Percentiles rank a stretch among this genome's conserved stretches.
Conservation (phyloP, 345 rosid genomes). For the Hibiscus trionum region DNA sequence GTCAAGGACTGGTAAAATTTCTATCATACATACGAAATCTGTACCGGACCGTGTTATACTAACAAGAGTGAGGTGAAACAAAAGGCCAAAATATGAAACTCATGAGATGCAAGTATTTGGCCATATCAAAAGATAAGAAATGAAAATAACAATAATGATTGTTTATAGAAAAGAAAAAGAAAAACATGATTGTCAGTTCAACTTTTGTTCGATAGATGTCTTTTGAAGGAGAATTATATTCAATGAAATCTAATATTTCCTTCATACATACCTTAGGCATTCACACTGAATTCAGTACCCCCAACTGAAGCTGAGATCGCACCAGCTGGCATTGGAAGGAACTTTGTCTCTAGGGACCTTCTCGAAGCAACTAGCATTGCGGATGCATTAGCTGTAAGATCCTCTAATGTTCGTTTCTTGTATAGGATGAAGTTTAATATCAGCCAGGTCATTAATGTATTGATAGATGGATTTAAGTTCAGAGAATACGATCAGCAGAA, state of each 20-base stretch:
- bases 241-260: not conserved
- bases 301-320: conserved; percentile 39
- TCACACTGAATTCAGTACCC: conserved; percentile 51
- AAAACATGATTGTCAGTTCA: not conserved
- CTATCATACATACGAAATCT: not conserved
- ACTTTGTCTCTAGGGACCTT: conserved; percentile 49
- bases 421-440: not conserved
- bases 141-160: not conserved
- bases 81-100: not conserved
- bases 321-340: conserved; percentile 42
- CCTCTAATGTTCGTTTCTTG: not conserved
- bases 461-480: conserved; percentile 4
- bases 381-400: conserved; percentile 36
- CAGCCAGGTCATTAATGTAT: not conserved
- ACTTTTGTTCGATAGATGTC: not conserved
- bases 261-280: conserved; percentile 28
- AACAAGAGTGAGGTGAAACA: not conserved
- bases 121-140: not conserved
- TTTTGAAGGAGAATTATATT: not conserved
- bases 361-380: conserved; percentile 45
- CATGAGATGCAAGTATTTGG: not conserved
- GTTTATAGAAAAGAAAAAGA: not conserved
- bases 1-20: conserved; percentile 39
- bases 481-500: conserved; percentile 39
- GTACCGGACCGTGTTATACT: not conserved